phyloP scores from a whole-genome alignment of 192 early-diverging fungal species.

The Anaeromyces robustus region DNA sequence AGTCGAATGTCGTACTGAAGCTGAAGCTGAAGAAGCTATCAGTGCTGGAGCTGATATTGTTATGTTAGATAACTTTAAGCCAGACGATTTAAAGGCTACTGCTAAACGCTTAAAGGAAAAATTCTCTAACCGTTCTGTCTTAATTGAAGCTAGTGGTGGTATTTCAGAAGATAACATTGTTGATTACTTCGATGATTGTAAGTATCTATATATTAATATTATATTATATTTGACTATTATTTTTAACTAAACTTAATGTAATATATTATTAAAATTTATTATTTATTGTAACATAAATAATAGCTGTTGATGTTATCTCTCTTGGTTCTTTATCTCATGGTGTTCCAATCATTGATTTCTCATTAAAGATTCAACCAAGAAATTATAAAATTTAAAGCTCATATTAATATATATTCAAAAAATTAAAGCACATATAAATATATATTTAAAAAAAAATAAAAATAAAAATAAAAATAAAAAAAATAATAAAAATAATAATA shows the following conservation, averaged over 20 bases:
- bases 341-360: constrained; percentile 93
- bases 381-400: too few relatives aligned
- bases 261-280: too few relatives aligned
- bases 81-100: constrained; percentile 40
- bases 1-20: constrained; percentile 84
- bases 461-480: too few relatives aligned
- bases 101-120: constrained; percentile 61
- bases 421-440: too few relatives aligned
- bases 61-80: constrained; percentile 92
- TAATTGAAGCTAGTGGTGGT: constrained; percentile 92
- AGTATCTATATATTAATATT: not conserved
- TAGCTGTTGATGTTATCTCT: constrained; percentile 75
- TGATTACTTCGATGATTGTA: constrained; percentile 64
- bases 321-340: constrained; percentile 87
- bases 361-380: constrained; percentile 62
- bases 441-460: too few relatives aligned
- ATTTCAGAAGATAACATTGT: constrained; percentile 75
- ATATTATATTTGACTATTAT: too few relatives aligned
- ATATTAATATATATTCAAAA: too few relatives aligned
- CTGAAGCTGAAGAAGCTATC: constrained; percentile 90
- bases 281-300: not conserved
- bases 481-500: too few relatives aligned
- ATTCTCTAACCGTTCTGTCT: constrained; percentile 40
- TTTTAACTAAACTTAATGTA: too few relatives aligned
- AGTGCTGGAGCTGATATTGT: constrained; percentile 89